phyloP scores from a whole-genome alignment of 2,329 filamentous ascomycete genomes.

The Paraconiothyrium sp. region DNA sequence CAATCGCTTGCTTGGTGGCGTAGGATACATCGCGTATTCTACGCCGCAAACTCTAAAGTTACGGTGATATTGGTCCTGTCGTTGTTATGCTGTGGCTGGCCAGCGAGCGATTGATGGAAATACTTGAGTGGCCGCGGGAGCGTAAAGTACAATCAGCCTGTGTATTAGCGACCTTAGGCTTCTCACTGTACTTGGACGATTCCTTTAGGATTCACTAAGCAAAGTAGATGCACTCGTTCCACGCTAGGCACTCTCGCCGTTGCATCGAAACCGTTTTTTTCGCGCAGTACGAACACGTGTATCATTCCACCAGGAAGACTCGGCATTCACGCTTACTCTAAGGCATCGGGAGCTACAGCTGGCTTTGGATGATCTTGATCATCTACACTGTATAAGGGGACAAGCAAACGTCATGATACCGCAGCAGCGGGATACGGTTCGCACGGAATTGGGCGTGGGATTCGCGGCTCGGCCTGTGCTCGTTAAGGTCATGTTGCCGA shows the following conservation, averaged over 20 bases:
- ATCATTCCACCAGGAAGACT: too few relatives aligned
- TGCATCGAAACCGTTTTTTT: not conserved
- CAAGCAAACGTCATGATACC: not conserved
- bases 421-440: not conserved
- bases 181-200: not conserved
- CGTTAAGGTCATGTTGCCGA: slow-evolving; percentile 4
- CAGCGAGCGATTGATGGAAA: not conserved
- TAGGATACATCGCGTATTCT: not conserved
- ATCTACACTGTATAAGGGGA: not conserved
- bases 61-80: not conserved
- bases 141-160: not conserved
- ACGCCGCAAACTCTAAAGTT: not conserved
- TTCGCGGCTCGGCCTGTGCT: slow-evolving; percentile 6
- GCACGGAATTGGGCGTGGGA: not conserved
- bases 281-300: not conserved
- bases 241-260: not conserved
- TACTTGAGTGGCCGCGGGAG: not conserved
- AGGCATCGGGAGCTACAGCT: not conserved
- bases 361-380: not conserved
- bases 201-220: not conserved
- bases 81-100: not conserved
- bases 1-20: not conserved
- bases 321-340: not conserved
- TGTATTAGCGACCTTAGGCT: not conserved
- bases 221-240: not conserved